Evolutionary conservation across 1,284 basidiomycete genomes (phyloP), one percentile per base, ranked within the genome.

Genomic region (Ganoderma leucocontextum): DNA sequence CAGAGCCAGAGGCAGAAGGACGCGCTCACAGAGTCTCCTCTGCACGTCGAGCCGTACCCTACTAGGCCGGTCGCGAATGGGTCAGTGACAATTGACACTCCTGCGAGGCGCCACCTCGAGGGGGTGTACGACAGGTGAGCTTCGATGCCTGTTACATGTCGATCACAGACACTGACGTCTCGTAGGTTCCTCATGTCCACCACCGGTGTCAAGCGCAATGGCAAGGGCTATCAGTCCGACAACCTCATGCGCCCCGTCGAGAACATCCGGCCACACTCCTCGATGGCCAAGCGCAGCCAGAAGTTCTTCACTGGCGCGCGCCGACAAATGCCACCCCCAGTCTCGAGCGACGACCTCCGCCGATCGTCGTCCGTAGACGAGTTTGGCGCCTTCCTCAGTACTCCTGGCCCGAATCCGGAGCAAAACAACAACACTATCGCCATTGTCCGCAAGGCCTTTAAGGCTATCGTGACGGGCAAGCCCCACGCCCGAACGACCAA

Each of bases 141-240:
- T 36, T 19, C 58, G 9, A 12, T 15, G 36, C 25, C 9, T 35
- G 39, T 25, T 13, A 19, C 13, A 53, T 25, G 33, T 35, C 6
- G 9, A 8, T 22, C 2, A 44, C 8, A 12, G 39, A 29, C 19
- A 53, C 52, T 47, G n/a, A 49, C 41, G 2, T 52, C 10, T 2
- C 35, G 1, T 33, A 78, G 78, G 49, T 90, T 93, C 82, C 82
- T 94, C 38, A 91, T 92, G 90, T 89, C 91, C 9, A 91, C 91
- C 0, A 87, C 89, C 5, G 89, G 90, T 38, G 90, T 93, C 49
- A 92, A 89, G 75, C 89, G 91, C 22, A 80, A 89, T 12, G 91
- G 91, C 2, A 89, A 87, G 73, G 91, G 92, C 13, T 93, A 93
- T 73, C 90, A 93, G 78, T 92, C 91, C 1, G 86, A 91, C 62